These are phyloP conservation scores for Malus hybrid DNA, from an alignment of 331 rosid species.

Conservation along the genomic window DNA sequence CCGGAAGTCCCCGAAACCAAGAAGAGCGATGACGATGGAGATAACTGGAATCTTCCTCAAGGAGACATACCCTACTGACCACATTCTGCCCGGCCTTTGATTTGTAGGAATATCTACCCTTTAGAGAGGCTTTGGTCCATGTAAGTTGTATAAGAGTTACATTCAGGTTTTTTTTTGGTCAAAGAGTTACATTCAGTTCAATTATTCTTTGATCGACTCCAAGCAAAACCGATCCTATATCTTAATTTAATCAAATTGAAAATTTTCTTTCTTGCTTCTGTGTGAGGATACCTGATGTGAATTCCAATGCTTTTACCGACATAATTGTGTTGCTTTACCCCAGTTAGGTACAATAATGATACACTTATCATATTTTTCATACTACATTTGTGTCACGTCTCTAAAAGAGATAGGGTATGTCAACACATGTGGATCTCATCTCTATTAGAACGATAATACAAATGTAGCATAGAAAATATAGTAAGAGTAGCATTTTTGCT, in stretches of 20 bases:
- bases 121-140: constrained; percentile 32
- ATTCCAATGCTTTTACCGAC: neutral
- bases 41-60: constrained; percentile 78
- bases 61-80: constrained; percentile 44
- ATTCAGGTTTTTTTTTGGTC: too few species aligned
- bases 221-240: constrained; percentile 18
- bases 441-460: too few species aligned
- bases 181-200: neutral
- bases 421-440: too few species aligned
- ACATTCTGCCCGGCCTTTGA: constrained; percentile 1
- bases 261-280: constrained; percentile 16
- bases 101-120: constrained; percentile 19
- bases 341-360: too few species aligned
- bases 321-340: neutral
- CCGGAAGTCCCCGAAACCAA: constrained; percentile 34
- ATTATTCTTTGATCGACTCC: constrained; percentile 25
- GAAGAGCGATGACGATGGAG: constrained; percentile 62
- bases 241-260: constrained; percentile 8
- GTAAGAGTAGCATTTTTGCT: too few species aligned
- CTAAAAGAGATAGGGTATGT: too few species aligned
- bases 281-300: neutral
- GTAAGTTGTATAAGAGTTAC: constrained; percentile 23
- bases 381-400: too few species aligned
- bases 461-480: too few species aligned
- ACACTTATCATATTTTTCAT: too few species aligned